Percentiles rank a stretch among this genome's conserved stretches.
Conservation (phyloP, 2,329 filamentous ascomycete genomes). For the Fusarium sambucinum region DNA sequence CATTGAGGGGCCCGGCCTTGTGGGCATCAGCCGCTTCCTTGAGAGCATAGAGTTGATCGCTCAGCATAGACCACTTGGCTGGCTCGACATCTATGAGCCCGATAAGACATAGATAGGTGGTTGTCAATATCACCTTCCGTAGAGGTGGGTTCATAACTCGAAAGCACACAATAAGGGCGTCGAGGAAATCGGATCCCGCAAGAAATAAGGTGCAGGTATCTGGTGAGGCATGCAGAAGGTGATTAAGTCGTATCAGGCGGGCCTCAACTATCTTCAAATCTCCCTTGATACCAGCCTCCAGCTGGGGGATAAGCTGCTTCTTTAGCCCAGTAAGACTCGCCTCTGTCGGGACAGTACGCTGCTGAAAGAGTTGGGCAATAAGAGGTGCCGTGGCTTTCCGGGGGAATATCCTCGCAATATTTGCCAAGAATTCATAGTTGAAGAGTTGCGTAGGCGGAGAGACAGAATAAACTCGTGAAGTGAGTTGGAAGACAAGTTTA, state of each 20-base stretch:
- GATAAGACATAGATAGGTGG: conserved; percentile 79
- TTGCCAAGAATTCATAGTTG: conserved; percentile 75
- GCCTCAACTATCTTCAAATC: conserved; percentile 67
- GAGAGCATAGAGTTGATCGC: conserved; percentile 86
- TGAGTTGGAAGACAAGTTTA: conserved; percentile 73
- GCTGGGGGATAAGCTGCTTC: conserved; percentile 68
- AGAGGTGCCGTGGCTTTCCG: conserved; percentile 70
- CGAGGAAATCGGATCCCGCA: conserved; percentile 88
- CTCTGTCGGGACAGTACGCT: conserved; percentile 63
- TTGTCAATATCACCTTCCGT: conserved; percentile 76
- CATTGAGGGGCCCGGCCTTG: conserved; percentile 65
- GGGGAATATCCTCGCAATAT: conserved; percentile 75
- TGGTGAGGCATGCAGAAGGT: conserved; percentile 72
- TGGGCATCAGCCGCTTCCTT: conserved; percentile 78
- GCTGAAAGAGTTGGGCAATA: conserved; percentile 63
- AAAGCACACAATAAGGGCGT: conserved; percentile 77
- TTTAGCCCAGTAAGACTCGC: conserved; percentile 70
- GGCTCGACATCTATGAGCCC: conserved; percentile 75
- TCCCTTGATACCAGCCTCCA: conserved; percentile 71
- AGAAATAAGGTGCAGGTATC: conserved; percentile 73
- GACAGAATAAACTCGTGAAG: conserved; percentile 65
- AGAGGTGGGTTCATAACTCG: conserved; percentile 72
- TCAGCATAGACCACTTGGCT: conserved; percentile 78
- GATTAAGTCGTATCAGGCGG: conserved; percentile 69
- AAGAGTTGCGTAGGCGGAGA: conserved; percentile 63